A percentile compares a stretch with the other conserved stretches of the same genome.
Conservation (phyloP, 1,284 basidiomycete genomes). For the Malassezia japonica region DNA sequence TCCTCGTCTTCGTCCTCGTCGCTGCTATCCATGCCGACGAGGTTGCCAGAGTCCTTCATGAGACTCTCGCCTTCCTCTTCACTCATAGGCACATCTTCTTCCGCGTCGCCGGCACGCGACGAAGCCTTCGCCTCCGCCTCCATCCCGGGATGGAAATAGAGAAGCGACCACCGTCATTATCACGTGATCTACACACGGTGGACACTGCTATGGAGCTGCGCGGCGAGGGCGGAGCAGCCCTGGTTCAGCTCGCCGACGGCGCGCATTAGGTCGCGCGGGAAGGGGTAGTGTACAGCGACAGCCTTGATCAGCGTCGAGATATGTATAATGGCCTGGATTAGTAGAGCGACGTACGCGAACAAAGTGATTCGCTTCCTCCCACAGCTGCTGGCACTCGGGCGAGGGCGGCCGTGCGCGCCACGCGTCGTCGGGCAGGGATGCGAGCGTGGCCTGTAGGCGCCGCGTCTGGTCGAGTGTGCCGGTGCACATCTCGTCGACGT, state of each 20-base stretch:
- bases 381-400: constrained; percentile 21
- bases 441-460: constrained; percentile 1
- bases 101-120: constrained; percentile 14
- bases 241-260: constrained; percentile 34
- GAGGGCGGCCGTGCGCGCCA: neutral
- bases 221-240: constrained; percentile 29
- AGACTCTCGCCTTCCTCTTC: constrained; percentile 41
- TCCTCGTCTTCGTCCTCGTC: constrained; percentile 45
- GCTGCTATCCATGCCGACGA: constrained; percentile 36
- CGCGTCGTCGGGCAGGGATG: constrained; percentile 6
- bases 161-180: neutral
- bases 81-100: constrained; percentile 25
- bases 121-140: neutral
- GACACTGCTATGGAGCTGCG: constrained; percentile 31
- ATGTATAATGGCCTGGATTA: constrained; percentile 24
- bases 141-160: neutral
- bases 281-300: constrained; percentile 25
- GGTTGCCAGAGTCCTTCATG: constrained; percentile 37
- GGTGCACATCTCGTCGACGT: constrained; percentile 9
- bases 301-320: constrained; percentile 35
- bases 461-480: constrained; percentile 17
- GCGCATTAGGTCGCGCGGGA: constrained; percentile 28
- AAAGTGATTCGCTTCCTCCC: constrained; percentile 33
- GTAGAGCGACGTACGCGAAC: constrained; percentile 19
- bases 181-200: constrained; percentile 13